Base-by-base conservation (phyloP, 441 rosid genomes). In the Flueggea neowawraea region DNA sequence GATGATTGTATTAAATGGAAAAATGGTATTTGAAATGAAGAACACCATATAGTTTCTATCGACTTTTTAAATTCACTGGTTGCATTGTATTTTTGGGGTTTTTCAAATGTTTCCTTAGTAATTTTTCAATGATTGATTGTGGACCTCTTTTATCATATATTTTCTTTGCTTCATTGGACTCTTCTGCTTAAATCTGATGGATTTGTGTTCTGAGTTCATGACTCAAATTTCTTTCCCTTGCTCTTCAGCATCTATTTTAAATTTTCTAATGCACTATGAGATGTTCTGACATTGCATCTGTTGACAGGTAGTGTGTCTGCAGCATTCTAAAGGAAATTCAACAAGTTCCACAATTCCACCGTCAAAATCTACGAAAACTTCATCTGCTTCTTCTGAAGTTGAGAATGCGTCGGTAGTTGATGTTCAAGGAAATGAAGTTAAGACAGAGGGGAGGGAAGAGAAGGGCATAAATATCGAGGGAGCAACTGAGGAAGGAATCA, bases 401-500 rank as follows among this genome's bases (percentile, higher is more conserved):
- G 88, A 83, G 64, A 82, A 74, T 60, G 64, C 80, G 43, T 74
- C 93, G 44, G 71, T 64, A 4, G 55, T 68, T 51, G 91, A 85
- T 78, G 82, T 76, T 73, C 79, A 73, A 63, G 90, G 67, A 71
- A 83, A 70, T 77, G 95, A 87, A 70, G 81, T 70, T 59, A 85
- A 87, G 70, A 56, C 64, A 15, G 94, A 85, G 75, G 72, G 55
- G 58, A 85, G 68, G 66, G 93, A 87, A 60, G 93, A 82, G 65
- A 87, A 79, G 69, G 84, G 82, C 74, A 67, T 87, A 70, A 78
- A 82, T 76, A 66, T 76, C 48, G 95, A 86, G 69, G 96, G 80
- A 75, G 87, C 85, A 48, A 90, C 91, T 50, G 97, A 88, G 78
- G 97, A 89, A 75, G 95, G 95, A 73, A 90, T 94, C 62, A 81